Conservation (phyloP, 108 stramenopile genomes). For the Tribonema minus region DNA sequence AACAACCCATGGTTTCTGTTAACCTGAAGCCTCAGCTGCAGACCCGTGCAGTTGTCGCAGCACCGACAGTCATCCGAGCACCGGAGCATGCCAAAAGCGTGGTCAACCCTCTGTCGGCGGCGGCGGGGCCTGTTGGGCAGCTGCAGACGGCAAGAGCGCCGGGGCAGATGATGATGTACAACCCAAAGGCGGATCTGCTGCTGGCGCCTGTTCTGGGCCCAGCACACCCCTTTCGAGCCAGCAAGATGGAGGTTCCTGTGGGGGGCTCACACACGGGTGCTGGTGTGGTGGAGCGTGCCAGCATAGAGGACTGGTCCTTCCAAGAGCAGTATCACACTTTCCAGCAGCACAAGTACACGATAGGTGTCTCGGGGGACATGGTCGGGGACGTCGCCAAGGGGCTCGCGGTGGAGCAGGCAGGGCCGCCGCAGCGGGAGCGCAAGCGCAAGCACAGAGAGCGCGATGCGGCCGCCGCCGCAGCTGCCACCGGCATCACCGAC, state of each 20-base stretch:
- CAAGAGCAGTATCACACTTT: constrained; percentile 50
- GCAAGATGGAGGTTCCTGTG: constrained; percentile 19
- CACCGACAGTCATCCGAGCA: constrained; percentile 8
- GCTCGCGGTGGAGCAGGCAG: constrained; percentile 18
- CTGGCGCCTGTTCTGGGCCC: constrained; percentile 44
- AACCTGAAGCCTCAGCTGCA: constrained; percentile 4
- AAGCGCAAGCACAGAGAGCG: background rate
- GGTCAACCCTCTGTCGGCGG: background rate
- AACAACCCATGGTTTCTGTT: background rate
- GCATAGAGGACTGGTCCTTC: constrained; percentile 43
- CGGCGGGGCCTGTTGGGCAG: background rate
- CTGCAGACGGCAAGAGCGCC: background rate
- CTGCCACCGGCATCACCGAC: background rate
- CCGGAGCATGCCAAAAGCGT: background rate
- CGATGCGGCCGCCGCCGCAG: background rate
- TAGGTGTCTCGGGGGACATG: constrained; percentile 13
- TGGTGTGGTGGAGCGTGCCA: constrained; percentile 40
- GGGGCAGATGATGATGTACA: constrained; percentile 41
- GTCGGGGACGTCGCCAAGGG: constrained; percentile 16
- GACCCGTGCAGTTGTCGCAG: constrained; percentile 18
- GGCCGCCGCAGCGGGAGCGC: constrained; percentile 1
- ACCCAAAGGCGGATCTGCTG: constrained; percentile 37
- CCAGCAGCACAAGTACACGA: constrained; percentile 43
- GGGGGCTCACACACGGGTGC: constrained; percentile 40
- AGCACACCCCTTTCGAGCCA: constrained; percentile 27